These are phyloP conservation scores for Penicillium griseofulvum DNA, from an alignment of 2,329 filamentous ascomycete species.

Conservation along the genomic window DNA sequence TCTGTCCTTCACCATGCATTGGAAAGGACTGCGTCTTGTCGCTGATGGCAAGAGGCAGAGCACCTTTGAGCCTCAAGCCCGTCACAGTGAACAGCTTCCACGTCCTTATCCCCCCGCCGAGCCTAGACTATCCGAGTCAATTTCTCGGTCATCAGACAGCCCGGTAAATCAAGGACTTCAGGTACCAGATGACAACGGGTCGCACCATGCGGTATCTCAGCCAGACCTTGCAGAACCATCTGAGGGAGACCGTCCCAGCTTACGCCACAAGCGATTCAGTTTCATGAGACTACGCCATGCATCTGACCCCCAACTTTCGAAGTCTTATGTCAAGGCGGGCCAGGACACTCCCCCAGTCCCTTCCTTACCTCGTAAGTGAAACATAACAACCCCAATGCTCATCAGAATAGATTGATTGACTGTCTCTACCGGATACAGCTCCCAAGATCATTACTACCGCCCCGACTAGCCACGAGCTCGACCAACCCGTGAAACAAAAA, in stretches of 20 bases:
- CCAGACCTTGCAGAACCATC: conserved; percentile 18
- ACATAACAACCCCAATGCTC: background rate
- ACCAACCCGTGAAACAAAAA: conserved; percentile 42
- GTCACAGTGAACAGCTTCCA: conserved; percentile 39
- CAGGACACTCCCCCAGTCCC: conserved; percentile 50
- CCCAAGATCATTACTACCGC: conserved; percentile 86
- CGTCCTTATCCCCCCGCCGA: conserved; percentile 33
- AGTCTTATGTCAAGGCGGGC: conserved; percentile 66
- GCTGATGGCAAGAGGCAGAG: conserved; percentile 38
- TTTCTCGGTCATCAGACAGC: conserved; percentile 25
- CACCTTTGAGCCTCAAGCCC: conserved; percentile 30
- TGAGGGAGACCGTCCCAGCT: conserved; percentile 23
- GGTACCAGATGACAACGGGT: conserved; percentile 12
- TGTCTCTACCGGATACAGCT: conserved; percentile 34
- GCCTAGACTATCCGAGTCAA: conserved; percentile 37
- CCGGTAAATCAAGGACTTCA: conserved; percentile 13
- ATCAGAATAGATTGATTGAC: background rate
- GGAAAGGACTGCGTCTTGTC: conserved; percentile 39
- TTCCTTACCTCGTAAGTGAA: conserved; percentile 39
- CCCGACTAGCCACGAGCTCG: conserved; percentile 66
- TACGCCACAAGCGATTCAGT: conserved; percentile 54
- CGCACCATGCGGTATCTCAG: conserved; percentile 15
- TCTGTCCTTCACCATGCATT: conserved; percentile 37
- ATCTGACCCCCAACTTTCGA: conserved; percentile 84
- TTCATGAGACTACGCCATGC: conserved; percentile 85